Conservation (phyloP, 2,329 filamentous ascomycete species). For the Diaporthe destruens region DNA sequence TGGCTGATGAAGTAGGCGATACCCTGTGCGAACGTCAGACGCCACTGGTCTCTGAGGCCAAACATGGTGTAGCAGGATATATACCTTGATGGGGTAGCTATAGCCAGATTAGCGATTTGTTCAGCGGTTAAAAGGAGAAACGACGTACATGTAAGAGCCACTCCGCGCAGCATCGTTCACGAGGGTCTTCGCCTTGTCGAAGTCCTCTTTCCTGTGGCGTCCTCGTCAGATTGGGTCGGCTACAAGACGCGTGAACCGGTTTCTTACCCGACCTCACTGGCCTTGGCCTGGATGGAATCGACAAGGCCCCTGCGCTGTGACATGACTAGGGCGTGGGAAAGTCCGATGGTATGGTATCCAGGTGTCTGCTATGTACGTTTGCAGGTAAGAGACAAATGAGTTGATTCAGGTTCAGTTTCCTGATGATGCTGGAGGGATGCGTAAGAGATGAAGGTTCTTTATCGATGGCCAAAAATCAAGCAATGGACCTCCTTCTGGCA, state of each 20-base stretch:
- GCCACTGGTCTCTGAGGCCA: not conserved
- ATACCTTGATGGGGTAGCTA: conserved; percentile 74
- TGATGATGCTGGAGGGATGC: not conserved
- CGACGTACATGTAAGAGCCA: conserved; percentile 80
- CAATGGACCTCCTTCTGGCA: not conserved
- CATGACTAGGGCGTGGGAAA: conserved; percentile 30
- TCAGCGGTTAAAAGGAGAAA: not conserved
- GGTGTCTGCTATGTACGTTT: not conserved
- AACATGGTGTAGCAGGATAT: conserved; percentile 29
- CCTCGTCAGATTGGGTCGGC: conserved; percentile 37
- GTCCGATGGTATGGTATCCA: not conserved
- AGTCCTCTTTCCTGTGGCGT: conserved; percentile 73
- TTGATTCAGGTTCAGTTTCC: not conserved
- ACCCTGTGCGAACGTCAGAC: conserved; percentile 56
- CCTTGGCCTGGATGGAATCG: conserved; percentile 58
- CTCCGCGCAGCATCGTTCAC: conserved; percentile 79
- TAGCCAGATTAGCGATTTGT: not conserved
- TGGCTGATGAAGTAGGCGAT: conserved; percentile 71
- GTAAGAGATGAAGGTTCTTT: not conserved
- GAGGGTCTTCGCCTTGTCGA: conserved; percentile 72
- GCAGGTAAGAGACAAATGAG: not conserved
- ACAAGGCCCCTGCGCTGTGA: conserved; percentile 47
- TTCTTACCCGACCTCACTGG: conserved; percentile 63
- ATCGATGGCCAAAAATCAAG: not conserved
- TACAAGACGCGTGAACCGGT: conserved; percentile 17